Percentiles rank a stretch among this genome's conserved stretches.
phyloP scores from a whole-genome alignment of 768 basidiomycete species.

The Psilocybe tampanensis region DNA sequence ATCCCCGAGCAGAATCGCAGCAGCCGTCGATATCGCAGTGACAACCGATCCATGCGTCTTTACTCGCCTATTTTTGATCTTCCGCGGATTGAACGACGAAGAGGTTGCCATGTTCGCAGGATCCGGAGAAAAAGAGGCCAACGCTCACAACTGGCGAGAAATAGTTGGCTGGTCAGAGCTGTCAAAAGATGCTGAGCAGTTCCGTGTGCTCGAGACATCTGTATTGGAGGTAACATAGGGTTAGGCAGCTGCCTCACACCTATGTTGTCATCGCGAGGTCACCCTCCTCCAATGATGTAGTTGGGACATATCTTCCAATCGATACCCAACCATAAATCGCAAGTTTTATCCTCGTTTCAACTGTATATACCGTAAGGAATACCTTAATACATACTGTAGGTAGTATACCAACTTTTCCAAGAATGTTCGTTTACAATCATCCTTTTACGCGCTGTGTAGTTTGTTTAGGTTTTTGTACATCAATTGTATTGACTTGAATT shows the following conservation, averaged over 20 bases:
- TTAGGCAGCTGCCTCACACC: background rate
- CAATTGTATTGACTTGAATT: background rate
- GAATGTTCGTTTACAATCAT: background rate
- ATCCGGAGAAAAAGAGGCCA: constrained; percentile 87
- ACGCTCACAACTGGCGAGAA: constrained; percentile 79
- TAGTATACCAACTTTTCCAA: background rate
- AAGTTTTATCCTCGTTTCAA: background rate
- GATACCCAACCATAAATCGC: background rate
- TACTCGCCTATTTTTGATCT: constrained; percentile 85
- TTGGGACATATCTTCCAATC: background rate
- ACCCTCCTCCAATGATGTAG: background rate
- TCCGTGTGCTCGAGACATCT: constrained; percentile 80
- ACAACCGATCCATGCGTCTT: constrained; percentile 80
- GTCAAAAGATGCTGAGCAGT: constrained; percentile 71
- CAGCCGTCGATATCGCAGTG: constrained; percentile 88
- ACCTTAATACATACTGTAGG: background rate
- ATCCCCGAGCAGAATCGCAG: constrained; percentile 74
- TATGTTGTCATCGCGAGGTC: background rate
- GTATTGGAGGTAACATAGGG: constrained; percentile 67
- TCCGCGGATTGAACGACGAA: constrained; percentile 80
- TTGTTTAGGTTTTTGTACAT: background rate
- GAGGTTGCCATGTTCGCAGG: constrained; percentile 74
- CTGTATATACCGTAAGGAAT: background rate
- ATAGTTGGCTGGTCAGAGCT: constrained; percentile 81
- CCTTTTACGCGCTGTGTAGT: background rate